Conservation (phyloP, 306 rosid species). For the Vigna unguiculata region DNA sequence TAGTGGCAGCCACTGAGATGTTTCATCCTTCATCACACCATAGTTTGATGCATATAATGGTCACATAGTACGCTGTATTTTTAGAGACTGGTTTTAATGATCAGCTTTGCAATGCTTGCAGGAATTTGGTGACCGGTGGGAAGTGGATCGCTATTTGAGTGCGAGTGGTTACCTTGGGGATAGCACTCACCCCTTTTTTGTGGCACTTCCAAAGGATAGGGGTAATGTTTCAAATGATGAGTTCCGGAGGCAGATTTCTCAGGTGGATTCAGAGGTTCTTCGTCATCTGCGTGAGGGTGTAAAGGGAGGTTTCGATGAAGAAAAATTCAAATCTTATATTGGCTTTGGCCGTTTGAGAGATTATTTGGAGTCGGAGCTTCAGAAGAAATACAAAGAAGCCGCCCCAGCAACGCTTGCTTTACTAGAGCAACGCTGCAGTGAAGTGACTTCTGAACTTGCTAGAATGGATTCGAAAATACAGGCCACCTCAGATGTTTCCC, state of each 20-base stretch:
- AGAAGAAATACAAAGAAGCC: conserved; percentile 96
- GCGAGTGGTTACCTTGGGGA: conserved; percentile 97
- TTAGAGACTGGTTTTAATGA: conserved; percentile 39
- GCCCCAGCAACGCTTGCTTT: conserved; percentile 96
- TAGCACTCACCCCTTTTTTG: conserved; percentile 75
- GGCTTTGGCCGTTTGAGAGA: conserved; percentile 88
- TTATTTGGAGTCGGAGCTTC: conserved; percentile 89
- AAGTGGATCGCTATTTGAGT: conserved; percentile 97
- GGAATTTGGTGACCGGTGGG: conserved; percentile 97
- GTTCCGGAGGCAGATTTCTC: conserved; percentile 87
- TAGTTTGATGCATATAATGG: background rate
- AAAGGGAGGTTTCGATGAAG: conserved; percentile 93
- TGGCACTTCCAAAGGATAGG: conserved; percentile 89
- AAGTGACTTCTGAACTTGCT: conserved; percentile 69
- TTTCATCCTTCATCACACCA: background rate
- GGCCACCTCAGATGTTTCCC: conserved; percentile 90
- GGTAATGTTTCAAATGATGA: conserved; percentile 87
- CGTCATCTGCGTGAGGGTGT: conserved; percentile 83
- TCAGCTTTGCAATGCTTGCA: conserved; percentile 47
- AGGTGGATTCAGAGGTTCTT: conserved; percentile 84
- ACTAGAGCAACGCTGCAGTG: conserved; percentile 95
- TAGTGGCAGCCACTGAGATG: background rate
- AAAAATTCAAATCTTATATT: conserved; percentile 71
- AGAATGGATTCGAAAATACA: conserved; percentile 76
- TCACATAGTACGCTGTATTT: background rate